phyloP scores from a whole-genome alignment of 257 asterid genomes.

The Fraxinus quadrangulata region DNA sequence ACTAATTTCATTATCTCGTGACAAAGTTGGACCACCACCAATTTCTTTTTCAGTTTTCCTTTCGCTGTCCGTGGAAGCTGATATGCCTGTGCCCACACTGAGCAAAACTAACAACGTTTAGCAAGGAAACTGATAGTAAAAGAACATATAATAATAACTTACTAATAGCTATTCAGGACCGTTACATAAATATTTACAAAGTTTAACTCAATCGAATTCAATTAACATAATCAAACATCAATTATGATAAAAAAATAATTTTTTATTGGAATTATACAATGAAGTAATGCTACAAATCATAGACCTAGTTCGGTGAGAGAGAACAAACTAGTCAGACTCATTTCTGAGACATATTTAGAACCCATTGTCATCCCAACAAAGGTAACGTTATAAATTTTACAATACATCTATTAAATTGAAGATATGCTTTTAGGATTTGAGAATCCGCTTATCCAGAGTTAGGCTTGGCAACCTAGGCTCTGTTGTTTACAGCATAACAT shows the following conservation, averaged over 20 bases:
- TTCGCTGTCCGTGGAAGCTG: conserved; percentile 46
- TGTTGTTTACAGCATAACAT: too few species aligned
- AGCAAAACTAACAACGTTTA: not conserved
- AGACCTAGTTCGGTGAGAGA: too few species aligned
- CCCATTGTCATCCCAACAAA: not conserved
- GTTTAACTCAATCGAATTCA: conserved; percentile 5
- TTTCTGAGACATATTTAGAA: not conserved
- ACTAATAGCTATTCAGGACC: not conserved
- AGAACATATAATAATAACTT: not conserved
- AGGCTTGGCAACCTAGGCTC: too few species aligned
- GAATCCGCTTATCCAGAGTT: too few species aligned
- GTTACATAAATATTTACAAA: not conserved
- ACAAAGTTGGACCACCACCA: conserved; percentile 28
- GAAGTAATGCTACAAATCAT: too few species aligned
- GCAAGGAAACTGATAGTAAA: not conserved
- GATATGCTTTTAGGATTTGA: too few species aligned
- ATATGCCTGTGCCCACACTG: conserved; percentile 52
- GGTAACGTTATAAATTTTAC: too few species aligned
- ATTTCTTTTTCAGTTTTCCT: conserved; percentile 40
- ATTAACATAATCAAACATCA: not conserved
- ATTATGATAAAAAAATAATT: not conserved
- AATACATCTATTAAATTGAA: not conserved
- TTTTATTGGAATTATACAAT: too few species aligned
- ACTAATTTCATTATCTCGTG: conserved; percentile 47
- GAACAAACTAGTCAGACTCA: too few species aligned